phyloP scores from a whole-genome alignment of 2,329 filamentous ascomycete species.

The Ilyonectria robusta region DNA sequence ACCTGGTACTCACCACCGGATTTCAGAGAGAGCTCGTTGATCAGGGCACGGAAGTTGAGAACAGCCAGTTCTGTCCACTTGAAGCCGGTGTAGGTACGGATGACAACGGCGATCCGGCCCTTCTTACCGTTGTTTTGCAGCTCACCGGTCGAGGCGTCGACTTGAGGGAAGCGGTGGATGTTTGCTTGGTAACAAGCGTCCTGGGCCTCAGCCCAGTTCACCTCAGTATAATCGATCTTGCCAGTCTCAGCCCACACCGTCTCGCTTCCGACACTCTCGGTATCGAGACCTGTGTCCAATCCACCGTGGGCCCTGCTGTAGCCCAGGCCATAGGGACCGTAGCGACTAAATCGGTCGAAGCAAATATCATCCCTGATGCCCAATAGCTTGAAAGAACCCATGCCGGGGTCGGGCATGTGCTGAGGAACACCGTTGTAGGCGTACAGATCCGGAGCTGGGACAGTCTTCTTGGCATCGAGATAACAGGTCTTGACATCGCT shows the following conservation, averaged over 20 bases:
- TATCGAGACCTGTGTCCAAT: slow-evolving; percentile 78
- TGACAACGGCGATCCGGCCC: slow-evolving; percentile 79
- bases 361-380: slow-evolving; percentile 85
- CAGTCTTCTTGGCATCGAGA: slow-evolving; percentile 70
- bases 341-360: slow-evolving; percentile 88
- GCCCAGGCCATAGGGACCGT: slow-evolving; percentile 89
- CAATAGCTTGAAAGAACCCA: slow-evolving; percentile 83
- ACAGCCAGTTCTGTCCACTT: slow-evolving; percentile 83
- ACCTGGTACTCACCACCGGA: slow-evolving; percentile 87
- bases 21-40: slow-evolving; percentile 82
- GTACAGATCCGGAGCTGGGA: slow-evolving; percentile 74
- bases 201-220: slow-evolving; percentile 71
- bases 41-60: slow-evolving; percentile 84
- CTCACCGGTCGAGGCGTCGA: slow-evolving; percentile 57
- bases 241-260: slow-evolving; percentile 68
- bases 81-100: slow-evolving; percentile 86
- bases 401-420: slow-evolving; percentile 82
- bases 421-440: slow-evolving; percentile 80
- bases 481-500: slow-evolving; percentile 72
- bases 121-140: slow-evolving; percentile 57
- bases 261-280: slow-evolving; percentile 77
- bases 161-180: slow-evolving; percentile 68
- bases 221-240: slow-evolving; percentile 68
- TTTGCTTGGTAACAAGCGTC: slow-evolving; percentile 71
- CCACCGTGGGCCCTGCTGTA: slow-evolving; percentile 83